Evolutionary conservation across 2,329 filamentous ascomycete species (phyloP).

Genomic region (Fonsecaea nubica): DNA sequence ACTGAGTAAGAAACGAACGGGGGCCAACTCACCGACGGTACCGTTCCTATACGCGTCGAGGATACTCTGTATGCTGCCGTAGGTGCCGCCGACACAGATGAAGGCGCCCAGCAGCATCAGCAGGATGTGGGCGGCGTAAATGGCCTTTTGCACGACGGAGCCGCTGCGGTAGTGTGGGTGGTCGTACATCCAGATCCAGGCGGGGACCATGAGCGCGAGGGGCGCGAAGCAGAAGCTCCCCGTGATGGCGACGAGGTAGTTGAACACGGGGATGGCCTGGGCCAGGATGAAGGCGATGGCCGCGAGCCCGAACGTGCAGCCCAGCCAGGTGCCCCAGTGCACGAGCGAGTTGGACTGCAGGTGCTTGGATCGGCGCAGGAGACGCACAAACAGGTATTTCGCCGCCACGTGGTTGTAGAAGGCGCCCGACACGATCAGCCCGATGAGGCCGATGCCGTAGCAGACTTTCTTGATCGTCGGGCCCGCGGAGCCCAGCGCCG

Average conservation of each 20-base stretch:
- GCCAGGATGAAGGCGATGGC: conserved; percentile 59
- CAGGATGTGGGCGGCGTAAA: conserved; percentile 51
- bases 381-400: conserved; percentile 64
- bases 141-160: conserved; percentile 43
- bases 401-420: conserved; percentile 55
- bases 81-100: conserved; percentile 56
- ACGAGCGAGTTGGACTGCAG: conserved; percentile 58
- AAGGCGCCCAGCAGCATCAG: conserved; percentile 55
- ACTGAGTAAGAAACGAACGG: not conserved
- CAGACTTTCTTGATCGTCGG: conserved; percentile 51
- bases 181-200: conserved; percentile 60
- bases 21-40: conserved; percentile 36
- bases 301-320: conserved; percentile 52
- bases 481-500: conserved; percentile 54
- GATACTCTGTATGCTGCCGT: conserved; percentile 43
- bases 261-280: conserved; percentile 63
- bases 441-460: conserved; percentile 50
- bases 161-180: conserved; percentile 52
- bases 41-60: conserved; percentile 38
- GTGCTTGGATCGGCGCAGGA: conserved; percentile 59
- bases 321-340: conserved; percentile 61
- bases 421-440: conserved; percentile 49
- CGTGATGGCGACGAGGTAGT: conserved; percentile 58
- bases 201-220: conserved; percentile 56
- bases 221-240: conserved; percentile 61